These are phyloP conservation scores for Neopestalotiopsis rosae DNA, from an alignment of 2,329 filamentous ascomycete species.

Conservation along the genomic window DNA sequence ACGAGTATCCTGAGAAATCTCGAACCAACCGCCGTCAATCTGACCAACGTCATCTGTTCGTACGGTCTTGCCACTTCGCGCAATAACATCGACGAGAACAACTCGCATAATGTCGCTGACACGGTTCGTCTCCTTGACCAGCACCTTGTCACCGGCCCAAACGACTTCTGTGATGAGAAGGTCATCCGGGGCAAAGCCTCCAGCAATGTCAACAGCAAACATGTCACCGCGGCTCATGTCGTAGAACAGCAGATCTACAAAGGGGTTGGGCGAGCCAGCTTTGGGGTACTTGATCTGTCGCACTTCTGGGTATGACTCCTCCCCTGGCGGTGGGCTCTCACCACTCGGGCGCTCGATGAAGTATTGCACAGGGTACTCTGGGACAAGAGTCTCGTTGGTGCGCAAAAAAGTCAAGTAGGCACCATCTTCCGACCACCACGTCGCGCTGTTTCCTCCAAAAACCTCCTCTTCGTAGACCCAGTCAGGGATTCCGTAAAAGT, in stretches of 20 bases:
- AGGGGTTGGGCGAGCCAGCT: conserved; percentile 89
- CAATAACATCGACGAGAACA: conserved; percentile 79
- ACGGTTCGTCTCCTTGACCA: conserved; percentile 92
- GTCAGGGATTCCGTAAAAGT: conserved; percentile 96
- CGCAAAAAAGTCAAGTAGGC: conserved; percentile 89
- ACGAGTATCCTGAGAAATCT: conserved; percentile 84
- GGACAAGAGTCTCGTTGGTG: conserved; percentile 91
- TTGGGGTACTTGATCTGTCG: conserved; percentile 97
- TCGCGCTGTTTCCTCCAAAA: conserved; percentile 78
- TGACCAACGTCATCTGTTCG: conserved; percentile 79
- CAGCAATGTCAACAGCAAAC: conserved; percentile 79
- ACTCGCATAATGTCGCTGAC: conserved; percentile 92
- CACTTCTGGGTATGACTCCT: conserved; percentile 90
- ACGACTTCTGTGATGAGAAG: conserved; percentile 91
- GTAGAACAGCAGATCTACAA: conserved; percentile 87
- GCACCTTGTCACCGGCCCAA: conserved; percentile 84
- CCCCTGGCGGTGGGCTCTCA: conserved; percentile 66
- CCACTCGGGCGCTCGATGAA: conserved; percentile 88
- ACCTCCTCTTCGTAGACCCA: conserved; percentile 96
- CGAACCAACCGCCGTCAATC: conserved; percentile 97
- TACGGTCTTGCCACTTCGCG: conserved; percentile 77
- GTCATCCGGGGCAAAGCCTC: conserved; percentile 80
- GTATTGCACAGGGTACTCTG: conserved; percentile 92
- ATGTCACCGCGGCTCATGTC: conserved; percentile 78
- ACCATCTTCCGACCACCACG: conserved; percentile 94